A percentile compares a stretch with the other conserved stretches of the same genome.
Evolutionary conservation across 2,329 filamentous ascomycete species (phyloP).

Genomic region (Sporothrix globosa): DNA sequence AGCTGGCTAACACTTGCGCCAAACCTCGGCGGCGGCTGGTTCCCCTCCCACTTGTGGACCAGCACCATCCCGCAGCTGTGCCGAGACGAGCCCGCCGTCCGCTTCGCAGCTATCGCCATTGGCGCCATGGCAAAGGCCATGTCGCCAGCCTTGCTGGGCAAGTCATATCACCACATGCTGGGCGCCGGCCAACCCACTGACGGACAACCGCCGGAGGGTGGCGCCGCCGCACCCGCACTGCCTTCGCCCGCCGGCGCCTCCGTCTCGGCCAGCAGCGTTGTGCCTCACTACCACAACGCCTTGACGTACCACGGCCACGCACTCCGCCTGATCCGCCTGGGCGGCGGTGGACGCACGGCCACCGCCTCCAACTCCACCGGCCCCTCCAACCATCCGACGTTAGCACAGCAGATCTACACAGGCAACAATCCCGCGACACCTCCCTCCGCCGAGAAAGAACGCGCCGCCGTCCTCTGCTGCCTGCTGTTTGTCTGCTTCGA

Average conservation of each 20-base stretch:
- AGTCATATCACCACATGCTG: conserved; percentile 26
- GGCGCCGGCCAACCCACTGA: not conserved
- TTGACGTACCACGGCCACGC: conserved; percentile 45
- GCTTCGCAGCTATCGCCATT: conserved; percentile 46
- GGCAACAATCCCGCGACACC: conserved; percentile 26
- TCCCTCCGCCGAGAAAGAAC: conserved; percentile 35
- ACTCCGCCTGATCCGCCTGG: conserved; percentile 38
- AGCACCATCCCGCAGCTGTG: conserved; percentile 44
- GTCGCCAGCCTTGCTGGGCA: conserved; percentile 31
- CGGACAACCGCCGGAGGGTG: not conserved
- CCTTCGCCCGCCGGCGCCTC: not conserved
- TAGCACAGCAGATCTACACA: not conserved
- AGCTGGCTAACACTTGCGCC: conserved; percentile 38
- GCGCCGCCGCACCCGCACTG: too few species aligned
- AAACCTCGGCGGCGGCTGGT: conserved; percentile 41
- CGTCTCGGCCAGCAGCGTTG: conserved; percentile 1
- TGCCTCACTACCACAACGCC: conserved; percentile 43
- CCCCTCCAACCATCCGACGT: not conserved
- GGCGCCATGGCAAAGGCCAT: conserved; percentile 42
- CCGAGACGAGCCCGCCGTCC: conserved; percentile 43
- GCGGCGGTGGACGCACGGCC: conserved; percentile 13
- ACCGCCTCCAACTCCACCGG: conserved; percentile 32
- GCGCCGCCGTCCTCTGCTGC: conserved; percentile 45
- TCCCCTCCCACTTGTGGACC: conserved; percentile 45
- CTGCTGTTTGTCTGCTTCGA: conserved; percentile 48